Evolutionary conservation across 495 filamentous ascomycete species (phyloP).

Genomic region (Hypoxylon crocopeplum): DNA sequence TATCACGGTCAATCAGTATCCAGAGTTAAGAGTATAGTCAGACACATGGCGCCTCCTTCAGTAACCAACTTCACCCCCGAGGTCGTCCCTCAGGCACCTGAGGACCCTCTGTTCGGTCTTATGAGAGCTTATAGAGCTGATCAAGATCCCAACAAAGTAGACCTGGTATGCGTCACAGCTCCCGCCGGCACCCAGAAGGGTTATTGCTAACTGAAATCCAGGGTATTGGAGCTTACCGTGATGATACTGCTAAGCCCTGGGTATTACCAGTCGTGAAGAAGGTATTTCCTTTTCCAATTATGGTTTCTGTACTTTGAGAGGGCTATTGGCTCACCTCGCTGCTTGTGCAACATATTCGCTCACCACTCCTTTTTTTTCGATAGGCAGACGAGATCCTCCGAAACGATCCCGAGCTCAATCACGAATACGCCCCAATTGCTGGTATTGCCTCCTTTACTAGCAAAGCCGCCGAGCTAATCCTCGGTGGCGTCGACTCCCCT

Average conservation of each 20-base stretch:
- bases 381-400: conserved; percentile 90
- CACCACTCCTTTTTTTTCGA: conserved; percentile 17
- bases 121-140: conserved; percentile 90
- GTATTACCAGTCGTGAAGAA: conserved; percentile 94
- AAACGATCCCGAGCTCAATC: conserved; percentile 88
- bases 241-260: conserved; percentile 98
- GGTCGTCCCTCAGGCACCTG: conserved; percentile 86
- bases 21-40: conserved; percentile 39
- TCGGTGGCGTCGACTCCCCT: conserved; percentile 74
- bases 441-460: conserved; percentile 83
- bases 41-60: conserved; percentile 43
- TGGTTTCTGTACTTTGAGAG: conserved; percentile 2
- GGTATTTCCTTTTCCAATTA: conserved; percentile 65
- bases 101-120: conserved; percentile 94
- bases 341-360: conserved; percentile 21
- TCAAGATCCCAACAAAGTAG: conserved; percentile 84
- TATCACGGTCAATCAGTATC: conserved; percentile 37
- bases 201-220: conserved; percentile 29
- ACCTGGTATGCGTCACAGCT: conserved; percentile 61
- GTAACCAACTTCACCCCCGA: conserved; percentile 78
- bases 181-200: background rate
- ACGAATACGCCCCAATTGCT: conserved; percentile 98
- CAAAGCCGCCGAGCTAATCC: conserved; percentile 87
- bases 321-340: no score
- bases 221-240: conserved; percentile 96